Evolutionary conservation across 345 rosid genomes (phyloP).

Genomic region (Salix viminalis): DNA sequence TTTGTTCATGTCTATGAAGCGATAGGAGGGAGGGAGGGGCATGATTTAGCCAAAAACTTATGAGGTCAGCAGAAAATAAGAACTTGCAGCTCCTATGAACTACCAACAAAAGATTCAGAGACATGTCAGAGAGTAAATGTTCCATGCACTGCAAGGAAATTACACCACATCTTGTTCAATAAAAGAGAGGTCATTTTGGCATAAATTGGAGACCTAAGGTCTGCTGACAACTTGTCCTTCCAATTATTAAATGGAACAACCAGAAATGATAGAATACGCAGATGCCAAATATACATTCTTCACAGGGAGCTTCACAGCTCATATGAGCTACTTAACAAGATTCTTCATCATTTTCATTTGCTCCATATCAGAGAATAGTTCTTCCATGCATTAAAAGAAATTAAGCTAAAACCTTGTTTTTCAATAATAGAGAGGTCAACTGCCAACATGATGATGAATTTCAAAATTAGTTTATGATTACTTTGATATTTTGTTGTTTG

Average conservation of each 20-base stretch:
- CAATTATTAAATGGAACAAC: too few relatives aligned
- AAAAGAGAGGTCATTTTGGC: too few relatives aligned
- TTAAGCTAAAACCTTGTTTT: neutral
- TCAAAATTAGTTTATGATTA: neutral
- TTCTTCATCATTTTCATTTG: too few relatives aligned
- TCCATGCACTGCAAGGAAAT: neutral
- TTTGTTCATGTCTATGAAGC: neutral
- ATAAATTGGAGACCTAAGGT: neutral
- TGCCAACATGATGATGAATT: neutral
- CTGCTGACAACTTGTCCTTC: too few relatives aligned
- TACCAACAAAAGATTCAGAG: neutral
- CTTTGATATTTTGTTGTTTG: neutral
- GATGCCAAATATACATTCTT: too few relatives aligned
- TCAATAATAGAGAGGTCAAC: neutral
- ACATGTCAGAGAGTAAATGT: neutral
- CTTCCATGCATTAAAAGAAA: neutral
- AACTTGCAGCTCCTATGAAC: neutral
- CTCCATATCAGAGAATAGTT: neutral
- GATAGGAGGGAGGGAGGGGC: neutral
- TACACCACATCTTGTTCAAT: neutral
- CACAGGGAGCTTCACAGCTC: too few relatives aligned
- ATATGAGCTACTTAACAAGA: too few relatives aligned
- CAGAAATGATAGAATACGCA: too few relatives aligned
- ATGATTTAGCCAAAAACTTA: neutral
- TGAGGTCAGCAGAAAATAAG: neutral